These are phyloP conservation scores for Penicillium herquei DNA, from an alignment of 495 filamentous ascomycete species.

Conservation along the genomic window DNA sequence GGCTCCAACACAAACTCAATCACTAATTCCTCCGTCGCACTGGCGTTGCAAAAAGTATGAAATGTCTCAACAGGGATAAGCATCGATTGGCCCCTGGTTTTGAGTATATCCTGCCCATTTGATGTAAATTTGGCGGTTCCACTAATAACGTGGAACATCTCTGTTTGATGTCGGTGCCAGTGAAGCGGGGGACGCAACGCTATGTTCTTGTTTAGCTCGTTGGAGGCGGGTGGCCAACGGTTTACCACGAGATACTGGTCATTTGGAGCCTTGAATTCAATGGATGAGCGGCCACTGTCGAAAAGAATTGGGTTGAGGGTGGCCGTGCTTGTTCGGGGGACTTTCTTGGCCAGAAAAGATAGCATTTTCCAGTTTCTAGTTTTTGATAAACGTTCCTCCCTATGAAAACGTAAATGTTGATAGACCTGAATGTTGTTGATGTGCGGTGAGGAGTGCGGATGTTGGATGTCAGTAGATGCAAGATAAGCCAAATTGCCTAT, in stretches of 20 bases:
- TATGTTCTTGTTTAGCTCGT: slow-evolving; percentile 5
- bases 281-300: slow-evolving; percentile 10
- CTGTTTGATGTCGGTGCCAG: slow-evolving; percentile 13
- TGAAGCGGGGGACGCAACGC: slow-evolving; percentile 12
- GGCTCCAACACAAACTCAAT: slow-evolving; percentile 14
- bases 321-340: slow-evolving; percentile 6
- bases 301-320: slow-evolving; percentile 7
- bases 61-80: slow-evolving; percentile 5
- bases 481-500: no score
- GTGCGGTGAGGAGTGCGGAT: no score
- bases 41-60: slow-evolving; percentile 15
- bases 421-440: background rate
- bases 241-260: slow-evolving; percentile 16
- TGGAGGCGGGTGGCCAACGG: slow-evolving; percentile 15
- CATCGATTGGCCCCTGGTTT: slow-evolving; percentile 5
- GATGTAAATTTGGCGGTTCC: slow-evolving; percentile 7
- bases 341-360: slow-evolving; percentile 7
- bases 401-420: no score
- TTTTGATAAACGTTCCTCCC: background rate
- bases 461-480: no score
- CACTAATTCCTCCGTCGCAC: slow-evolving; percentile 3
- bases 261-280: slow-evolving; percentile 12
- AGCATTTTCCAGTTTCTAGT: background rate
- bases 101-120: slow-evolving; percentile 5
- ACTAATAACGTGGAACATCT: slow-evolving; percentile 11